phyloP scores from a whole-genome alignment of 2,329 filamentous ascomycete genomes.

The Phyllachora maydis region DNA sequence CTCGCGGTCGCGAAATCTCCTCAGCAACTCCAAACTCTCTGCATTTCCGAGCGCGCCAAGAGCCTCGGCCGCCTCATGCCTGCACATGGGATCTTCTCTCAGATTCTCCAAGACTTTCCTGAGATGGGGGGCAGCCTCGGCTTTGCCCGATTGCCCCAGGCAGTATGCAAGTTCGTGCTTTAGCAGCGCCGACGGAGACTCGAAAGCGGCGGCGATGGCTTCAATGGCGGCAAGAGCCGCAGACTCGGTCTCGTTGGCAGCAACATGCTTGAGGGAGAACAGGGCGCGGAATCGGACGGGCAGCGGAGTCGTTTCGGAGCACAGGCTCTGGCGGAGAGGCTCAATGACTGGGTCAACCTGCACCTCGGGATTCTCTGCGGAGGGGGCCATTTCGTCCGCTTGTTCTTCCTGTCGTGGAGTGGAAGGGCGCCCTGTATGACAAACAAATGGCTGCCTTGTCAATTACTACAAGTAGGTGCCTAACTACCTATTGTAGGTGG shows the following conservation, averaged over 20 bases:
- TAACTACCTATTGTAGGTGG: no score
- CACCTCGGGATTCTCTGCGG: no score
- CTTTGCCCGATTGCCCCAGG: conserved; percentile 72
- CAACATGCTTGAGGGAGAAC: conserved; percentile 86
- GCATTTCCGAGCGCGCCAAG: conserved; percentile 68
- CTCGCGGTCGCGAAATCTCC: conserved; percentile 49
- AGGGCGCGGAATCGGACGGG: conserved; percentile 85
- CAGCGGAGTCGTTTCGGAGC: conserved; percentile 62
- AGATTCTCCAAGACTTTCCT: conserved; percentile 54
- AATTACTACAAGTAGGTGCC: no score
- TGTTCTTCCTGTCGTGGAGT: no score
- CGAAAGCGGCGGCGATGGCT: conserved; percentile 76
- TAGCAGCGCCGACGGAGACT: conserved; percentile 68
- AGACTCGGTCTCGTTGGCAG: conserved; percentile 13
- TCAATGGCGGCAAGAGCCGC: conserved; percentile 32
- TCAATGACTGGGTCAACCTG: no score
- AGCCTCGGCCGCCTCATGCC: conserved; percentile 92
- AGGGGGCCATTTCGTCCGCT: no score
- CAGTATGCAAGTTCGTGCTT: conserved; percentile 98
- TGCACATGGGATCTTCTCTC: conserved; percentile 81
- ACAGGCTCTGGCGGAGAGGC: conserved; percentile 62
- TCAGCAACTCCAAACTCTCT: conserved; percentile 53
- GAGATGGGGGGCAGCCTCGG: conserved; percentile 52
- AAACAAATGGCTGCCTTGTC: no score
- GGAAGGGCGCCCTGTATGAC: no score